Evolutionary conservation across 2,329 filamentous ascomycete genomes (phyloP).

Genomic region (Exophiala phaeomuriformis): DNA sequence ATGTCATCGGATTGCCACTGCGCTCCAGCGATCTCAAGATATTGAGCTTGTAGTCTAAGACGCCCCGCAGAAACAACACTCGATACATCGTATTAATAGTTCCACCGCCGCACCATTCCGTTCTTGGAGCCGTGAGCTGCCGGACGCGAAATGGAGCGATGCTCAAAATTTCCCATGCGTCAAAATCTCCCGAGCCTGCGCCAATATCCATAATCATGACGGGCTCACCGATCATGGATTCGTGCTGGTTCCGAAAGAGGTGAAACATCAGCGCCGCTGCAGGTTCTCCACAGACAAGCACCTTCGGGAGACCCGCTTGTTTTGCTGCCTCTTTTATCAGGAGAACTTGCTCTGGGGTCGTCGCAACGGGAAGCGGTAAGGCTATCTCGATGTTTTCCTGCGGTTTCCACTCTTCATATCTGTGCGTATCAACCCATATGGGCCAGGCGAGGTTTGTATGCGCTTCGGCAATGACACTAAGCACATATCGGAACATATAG

Average conservation of each 20-base stretch:
- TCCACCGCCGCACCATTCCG: constrained; percentile 1
- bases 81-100: neutral
- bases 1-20: neutral
- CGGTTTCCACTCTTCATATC: neutral
- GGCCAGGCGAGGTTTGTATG: neutral
- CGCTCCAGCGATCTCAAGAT: neutral
- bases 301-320: constrained; percentile 7
- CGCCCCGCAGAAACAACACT: neutral
- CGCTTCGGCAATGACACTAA: neutral
- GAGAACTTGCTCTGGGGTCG: neutral
- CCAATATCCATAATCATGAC: constrained; percentile 4
- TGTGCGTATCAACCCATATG: neutral
- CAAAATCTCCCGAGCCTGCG: constrained; percentile 1
- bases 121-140: neutral
- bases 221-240: neutral
- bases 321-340: constrained; percentile 1
- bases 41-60: neutral
- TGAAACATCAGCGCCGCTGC: constrained; percentile 4
- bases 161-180: neutral
- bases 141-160: neutral
- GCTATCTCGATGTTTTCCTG: neutral
- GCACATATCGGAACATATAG: neutral
- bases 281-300: constrained; percentile 3
- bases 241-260: neutral
- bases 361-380: constrained; percentile 3